Conservation (phyloP, 805 yeast species). For the Myxozyma neglecta region DNA sequence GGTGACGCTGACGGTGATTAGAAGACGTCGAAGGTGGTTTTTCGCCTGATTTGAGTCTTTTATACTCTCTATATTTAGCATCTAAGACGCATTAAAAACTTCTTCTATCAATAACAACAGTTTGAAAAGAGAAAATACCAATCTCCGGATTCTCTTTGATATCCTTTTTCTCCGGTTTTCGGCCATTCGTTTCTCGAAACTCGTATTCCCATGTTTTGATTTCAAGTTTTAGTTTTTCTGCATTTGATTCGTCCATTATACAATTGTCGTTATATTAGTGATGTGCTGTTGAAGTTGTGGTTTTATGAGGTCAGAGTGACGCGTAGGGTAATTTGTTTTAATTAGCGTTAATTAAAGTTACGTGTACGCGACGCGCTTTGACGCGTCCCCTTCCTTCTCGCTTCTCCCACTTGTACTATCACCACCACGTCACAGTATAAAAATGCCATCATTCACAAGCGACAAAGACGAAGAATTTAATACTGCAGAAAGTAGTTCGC, state of each 20-base stretch:
- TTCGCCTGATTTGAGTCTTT: neutral
- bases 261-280: neutral
- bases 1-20: neutral
- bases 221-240: slow-evolving; percentile 43
- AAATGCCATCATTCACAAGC: neutral
- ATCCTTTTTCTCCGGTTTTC: slow-evolving; percentile 52
- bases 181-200: slow-evolving; percentile 44
- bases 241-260: neutral
- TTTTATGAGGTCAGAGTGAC: neutral
- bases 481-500: slow-evolving; percentile 17
- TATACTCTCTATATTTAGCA: slow-evolving; percentile 25
- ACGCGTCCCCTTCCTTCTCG: neutral
- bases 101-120: neutral
- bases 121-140: slow-evolving; percentile 21
- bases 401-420: neutral
- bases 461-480: neutral
- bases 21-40: neutral
- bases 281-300: neutral
- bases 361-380: slow-evolving; percentile 11
- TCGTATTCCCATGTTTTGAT: slow-evolving; percentile 58
- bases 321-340: neutral
- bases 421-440: neutral
- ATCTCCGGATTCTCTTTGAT: slow-evolving; percentile 46
- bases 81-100: slow-evolving; percentile 4
- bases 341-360: neutral